Percentiles rank a stretch among this genome's conserved stretches.
Conservation (phyloP, 2,329 filamentous ascomycete species). For the Ophiocordyceps camponoti-leonardi region DNA sequence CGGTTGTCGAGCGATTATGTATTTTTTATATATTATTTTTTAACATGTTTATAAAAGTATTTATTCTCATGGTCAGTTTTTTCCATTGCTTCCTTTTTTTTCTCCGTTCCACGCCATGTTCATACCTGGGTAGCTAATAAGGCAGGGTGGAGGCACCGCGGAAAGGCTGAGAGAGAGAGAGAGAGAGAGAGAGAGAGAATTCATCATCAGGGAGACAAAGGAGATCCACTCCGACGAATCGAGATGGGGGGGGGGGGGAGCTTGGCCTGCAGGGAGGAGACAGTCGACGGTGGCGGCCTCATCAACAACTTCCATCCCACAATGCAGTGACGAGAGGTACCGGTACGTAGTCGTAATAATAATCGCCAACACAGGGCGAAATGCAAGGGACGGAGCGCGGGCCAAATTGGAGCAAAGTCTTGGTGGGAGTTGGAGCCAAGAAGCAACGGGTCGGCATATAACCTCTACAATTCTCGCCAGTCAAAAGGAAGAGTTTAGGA, state of each 20-base stretch:
- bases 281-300: not conserved
- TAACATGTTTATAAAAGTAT: not conserved
- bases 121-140: too few relatives aligned
- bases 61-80: too few relatives aligned
- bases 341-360: not conserved
- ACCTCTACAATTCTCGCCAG: too few relatives aligned
- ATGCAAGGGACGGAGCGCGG: not conserved
- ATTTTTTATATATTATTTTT: not conserved
- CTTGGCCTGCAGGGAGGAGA: not conserved
- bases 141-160: not conserved
- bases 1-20: not conserved
- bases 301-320: not conserved
- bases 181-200: not conserved
- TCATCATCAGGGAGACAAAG: not conserved
- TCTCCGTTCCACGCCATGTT: not conserved
- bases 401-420: too few relatives aligned
- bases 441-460: too few relatives aligned
- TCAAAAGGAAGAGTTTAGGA: not conserved
- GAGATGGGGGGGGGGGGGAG: not conserved
- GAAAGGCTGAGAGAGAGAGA: not conserved
- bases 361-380: not conserved
- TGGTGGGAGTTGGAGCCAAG: too few relatives aligned
- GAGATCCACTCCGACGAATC: not conserved
- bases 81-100: too few relatives aligned
- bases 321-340: not conserved